phyloP scores from a whole-genome alignment of 2,329 filamentous ascomycete genomes.

The Hyphodiscus sp. region DNA sequence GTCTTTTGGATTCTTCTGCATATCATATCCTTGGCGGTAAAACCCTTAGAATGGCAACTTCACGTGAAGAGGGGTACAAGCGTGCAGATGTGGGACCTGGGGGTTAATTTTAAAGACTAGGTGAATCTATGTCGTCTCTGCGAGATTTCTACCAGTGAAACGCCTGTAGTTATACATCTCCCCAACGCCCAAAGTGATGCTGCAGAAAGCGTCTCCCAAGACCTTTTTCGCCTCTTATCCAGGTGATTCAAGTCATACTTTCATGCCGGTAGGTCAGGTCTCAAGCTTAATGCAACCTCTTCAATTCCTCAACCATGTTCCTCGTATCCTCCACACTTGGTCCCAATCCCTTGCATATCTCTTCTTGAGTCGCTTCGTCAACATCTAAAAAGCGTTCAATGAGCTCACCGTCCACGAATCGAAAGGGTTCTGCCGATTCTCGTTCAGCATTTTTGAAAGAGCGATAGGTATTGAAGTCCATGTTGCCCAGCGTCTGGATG shows the following conservation, averaged over 20 bases:
- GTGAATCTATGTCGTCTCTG: not conserved
- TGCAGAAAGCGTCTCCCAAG: not conserved
- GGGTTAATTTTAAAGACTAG: not conserved
- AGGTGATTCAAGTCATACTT: not conserved
- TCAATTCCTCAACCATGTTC: conserved; percentile 55
- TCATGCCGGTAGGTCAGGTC: not conserved
- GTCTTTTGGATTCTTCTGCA: too few relatives aligned
- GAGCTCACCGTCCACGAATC: conserved; percentile 90
- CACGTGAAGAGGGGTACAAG: too few relatives aligned
- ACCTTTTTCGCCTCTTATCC: not conserved
- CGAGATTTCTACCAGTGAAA: not conserved
- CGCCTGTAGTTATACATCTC: not conserved
- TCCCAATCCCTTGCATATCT: conserved; percentile 48
- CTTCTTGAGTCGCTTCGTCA: conserved; percentile 48
- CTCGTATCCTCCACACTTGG: conserved; percentile 58
- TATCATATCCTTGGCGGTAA: too few relatives aligned
- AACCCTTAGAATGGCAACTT: too few relatives aligned
- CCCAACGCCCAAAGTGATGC: not conserved
- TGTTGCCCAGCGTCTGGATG: conserved; percentile 62
- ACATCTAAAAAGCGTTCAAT: conserved; percentile 78
- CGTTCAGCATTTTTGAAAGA: conserved; percentile 69
- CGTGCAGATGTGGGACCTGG: too few relatives aligned
- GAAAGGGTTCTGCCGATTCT: conserved; percentile 67
- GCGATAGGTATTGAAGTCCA: conserved; percentile 75
- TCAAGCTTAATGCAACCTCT: conserved; percentile 50